A percentile compares a stretch with the other conserved stretches of the same genome.
Conservation (phyloP, 2,329 filamentous ascomycete genomes). For the Colletotrichum navitas region DNA sequence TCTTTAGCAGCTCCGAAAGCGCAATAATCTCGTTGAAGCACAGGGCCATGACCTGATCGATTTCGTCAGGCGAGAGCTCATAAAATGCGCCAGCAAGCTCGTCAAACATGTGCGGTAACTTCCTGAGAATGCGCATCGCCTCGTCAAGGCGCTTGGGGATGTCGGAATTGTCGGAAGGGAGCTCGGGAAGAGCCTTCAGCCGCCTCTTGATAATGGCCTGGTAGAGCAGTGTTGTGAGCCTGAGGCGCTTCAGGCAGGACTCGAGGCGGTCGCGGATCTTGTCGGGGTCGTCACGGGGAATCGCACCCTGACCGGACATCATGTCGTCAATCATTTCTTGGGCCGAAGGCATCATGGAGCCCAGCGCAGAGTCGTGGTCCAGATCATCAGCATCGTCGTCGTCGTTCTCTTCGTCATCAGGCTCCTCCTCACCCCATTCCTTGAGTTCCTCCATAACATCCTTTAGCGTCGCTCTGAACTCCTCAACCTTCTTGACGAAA, state of each 20-base stretch:
- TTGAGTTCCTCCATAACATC: constrained; percentile 89
- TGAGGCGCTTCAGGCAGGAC: constrained; percentile 72
- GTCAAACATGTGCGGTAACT: constrained; percentile 76
- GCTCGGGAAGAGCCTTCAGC: constrained; percentile 68
- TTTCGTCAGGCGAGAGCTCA: constrained; percentile 70
- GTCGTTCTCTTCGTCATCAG: constrained; percentile 68
- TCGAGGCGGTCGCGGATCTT: constrained; percentile 75
- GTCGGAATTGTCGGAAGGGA: constrained; percentile 51
- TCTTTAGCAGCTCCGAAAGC: constrained; percentile 66
- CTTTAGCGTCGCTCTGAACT: constrained; percentile 80
- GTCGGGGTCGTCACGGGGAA: constrained; percentile 74
- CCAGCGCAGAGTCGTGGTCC: constrained; percentile 55
- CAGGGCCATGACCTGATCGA: constrained; percentile 69
- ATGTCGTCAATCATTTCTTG: constrained; percentile 76
- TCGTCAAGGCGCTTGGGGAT: constrained; percentile 65
- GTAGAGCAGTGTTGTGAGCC: constrained; percentile 76
- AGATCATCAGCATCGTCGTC: constrained; percentile 58
- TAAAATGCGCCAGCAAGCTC: constrained; percentile 81
- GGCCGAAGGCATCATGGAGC: constrained; percentile 50
- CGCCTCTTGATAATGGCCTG: constrained; percentile 78
- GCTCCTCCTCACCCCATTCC: constrained; percentile 84
- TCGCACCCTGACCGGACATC: constrained; percentile 71
- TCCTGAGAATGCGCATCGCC: constrained; percentile 66
- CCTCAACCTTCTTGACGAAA: constrained; percentile 77
- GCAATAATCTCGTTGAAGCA: constrained; percentile 72